Base-by-base conservation (phyloP, 768 basidiomycete species). In the Pleurotus platypus region DNA sequence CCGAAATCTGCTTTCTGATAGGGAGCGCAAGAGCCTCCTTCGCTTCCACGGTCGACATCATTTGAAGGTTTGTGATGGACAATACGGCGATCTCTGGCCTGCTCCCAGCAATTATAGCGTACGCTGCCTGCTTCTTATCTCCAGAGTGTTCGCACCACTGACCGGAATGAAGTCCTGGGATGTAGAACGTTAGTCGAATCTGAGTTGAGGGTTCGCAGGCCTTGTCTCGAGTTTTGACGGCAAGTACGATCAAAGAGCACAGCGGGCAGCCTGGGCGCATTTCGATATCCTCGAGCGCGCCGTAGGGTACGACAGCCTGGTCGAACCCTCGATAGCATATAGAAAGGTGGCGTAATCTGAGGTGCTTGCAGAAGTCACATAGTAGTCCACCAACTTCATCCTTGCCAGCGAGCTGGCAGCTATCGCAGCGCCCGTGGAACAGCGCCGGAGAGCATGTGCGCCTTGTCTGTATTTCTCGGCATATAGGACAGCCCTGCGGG, bases 261-360 rank as follows among this genome's bases (percentile, higher is more conserved):
- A 49, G 15, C 27, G 27, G 15, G 5, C 49, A 49, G 26, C 27
- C 11, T n/a, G 18, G 13, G n/a, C 26, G 30, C 5, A 12, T 49
- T 35, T 35, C 27, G 13, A 49, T 35, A n/a, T 24, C 49, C 35
- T 49, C 49, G 15, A 15, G 15, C 27, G 26, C 13, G 15, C 27
- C 49, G 6, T 9, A 15, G 15, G 15, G 15, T 26, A 49, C 15
- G 5, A n/a, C 35, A 24, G 15, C 24, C 27, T 12, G 12, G 3
- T 16, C 20, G 5, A n/a, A 7, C 42, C 7, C 15, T n/a, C 49
- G 20, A 35, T 35, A 49, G 27, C 49, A 49, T 11, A 35, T 30
- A n/a, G 49, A 49, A n/a, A 49, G 27, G 27, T 49, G 49, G n/a
- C 49, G 49, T 15, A 49, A 27, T 30, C 49, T 49, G 24, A 49